Conservation (phyloP, 768 basidiomycete genomes). For the Termitomyces sp. region DNA sequence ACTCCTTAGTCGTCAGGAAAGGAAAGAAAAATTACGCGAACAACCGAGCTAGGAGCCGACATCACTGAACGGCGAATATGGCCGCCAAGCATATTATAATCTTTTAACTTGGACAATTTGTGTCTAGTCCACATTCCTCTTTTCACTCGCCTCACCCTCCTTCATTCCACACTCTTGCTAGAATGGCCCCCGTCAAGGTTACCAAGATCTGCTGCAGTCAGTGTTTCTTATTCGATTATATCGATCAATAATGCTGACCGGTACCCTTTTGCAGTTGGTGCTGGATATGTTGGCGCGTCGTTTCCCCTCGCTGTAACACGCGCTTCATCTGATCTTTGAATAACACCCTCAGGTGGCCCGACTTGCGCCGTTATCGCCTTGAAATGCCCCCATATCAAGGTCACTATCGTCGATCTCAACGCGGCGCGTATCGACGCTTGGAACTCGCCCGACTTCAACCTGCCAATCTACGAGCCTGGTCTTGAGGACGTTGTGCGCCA, state of each 20-base stretch:
- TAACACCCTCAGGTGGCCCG: slow-evolving; percentile 62
- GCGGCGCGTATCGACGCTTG: slow-evolving; percentile 91
- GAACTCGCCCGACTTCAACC: slow-evolving; percentile 79
- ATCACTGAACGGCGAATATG: not conserved
- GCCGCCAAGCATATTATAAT: not conserved
- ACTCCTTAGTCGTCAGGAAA: not conserved
- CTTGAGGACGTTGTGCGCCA: slow-evolving; percentile 85
- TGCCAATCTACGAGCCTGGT: slow-evolving; percentile 98
- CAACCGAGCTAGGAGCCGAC: not conserved
- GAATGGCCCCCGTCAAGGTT: slow-evolving; percentile 57
- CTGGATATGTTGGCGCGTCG: slow-evolving; percentile 85
- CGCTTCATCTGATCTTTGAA: not conserved
- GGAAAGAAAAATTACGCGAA: not conserved
- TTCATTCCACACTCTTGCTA: slow-evolving; percentile 2
- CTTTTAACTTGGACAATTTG: not conserved
- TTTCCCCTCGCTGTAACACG: not conserved
- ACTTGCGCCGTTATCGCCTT: slow-evolving; percentile 94
- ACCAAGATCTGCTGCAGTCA: slow-evolving; percentile 86
- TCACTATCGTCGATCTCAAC: slow-evolving; percentile 99
- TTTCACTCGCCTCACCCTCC: not conserved
- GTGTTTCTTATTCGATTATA: slow-evolving; percentile 24
- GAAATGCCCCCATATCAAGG: slow-evolving; percentile 87
- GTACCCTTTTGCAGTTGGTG: slow-evolving; percentile 52
- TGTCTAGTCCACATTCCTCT: not conserved
- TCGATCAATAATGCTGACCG: slow-evolving; percentile 8